Conservation (phyloP, 371 early-diverging fungal species). For the Mucor piriformis region DNA sequence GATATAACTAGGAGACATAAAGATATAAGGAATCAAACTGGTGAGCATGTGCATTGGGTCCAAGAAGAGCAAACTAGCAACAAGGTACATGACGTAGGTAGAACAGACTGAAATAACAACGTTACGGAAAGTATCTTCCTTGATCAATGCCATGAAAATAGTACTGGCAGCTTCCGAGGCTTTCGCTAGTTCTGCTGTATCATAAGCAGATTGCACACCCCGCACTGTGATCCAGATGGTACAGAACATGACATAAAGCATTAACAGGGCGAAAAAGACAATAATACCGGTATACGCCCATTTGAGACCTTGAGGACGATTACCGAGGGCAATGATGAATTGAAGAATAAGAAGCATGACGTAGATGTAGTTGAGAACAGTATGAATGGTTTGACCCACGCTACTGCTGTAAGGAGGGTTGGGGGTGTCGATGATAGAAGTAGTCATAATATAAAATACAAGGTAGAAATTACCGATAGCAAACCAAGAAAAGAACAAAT, state of each 20-base stretch:
- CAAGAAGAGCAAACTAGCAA: slow-evolving; percentile 65
- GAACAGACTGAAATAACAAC: slow-evolving; percentile 66
- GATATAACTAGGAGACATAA: slow-evolving; percentile 80
- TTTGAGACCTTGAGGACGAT: slow-evolving; percentile 75
- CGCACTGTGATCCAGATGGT: slow-evolving; percentile 48
- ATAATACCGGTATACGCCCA: slow-evolving; percentile 47
- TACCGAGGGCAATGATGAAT: slow-evolving; percentile 78
- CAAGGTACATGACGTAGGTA: slow-evolving; percentile 70
- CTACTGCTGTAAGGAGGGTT: slow-evolving; percentile 30
- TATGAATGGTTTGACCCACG: slow-evolving; percentile 35
- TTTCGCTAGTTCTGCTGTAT: background rate
- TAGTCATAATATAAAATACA: slow-evolving; percentile 68
- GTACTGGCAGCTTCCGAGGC: slow-evolving; percentile 8
- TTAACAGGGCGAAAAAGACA: slow-evolving; percentile 55
- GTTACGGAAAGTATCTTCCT: slow-evolving; percentile 54
- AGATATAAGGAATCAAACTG: slow-evolving; percentile 82
- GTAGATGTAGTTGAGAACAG: slow-evolving; percentile 62
- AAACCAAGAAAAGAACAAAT: slow-evolving; percentile 72
- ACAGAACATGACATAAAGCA: slow-evolving; percentile 64
- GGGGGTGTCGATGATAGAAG: slow-evolving; percentile 43
- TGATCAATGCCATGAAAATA: slow-evolving; percentile 22
- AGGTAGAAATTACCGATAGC: slow-evolving; percentile 76
- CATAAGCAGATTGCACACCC: slow-evolving; percentile 37
- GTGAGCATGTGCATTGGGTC: slow-evolving; percentile 96
- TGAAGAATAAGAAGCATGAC: slow-evolving; percentile 61